These are phyloP conservation scores for Trypanosoma mega DNA, from an alignment of 208 protist genomes.

Conservation along the genomic window DNA sequence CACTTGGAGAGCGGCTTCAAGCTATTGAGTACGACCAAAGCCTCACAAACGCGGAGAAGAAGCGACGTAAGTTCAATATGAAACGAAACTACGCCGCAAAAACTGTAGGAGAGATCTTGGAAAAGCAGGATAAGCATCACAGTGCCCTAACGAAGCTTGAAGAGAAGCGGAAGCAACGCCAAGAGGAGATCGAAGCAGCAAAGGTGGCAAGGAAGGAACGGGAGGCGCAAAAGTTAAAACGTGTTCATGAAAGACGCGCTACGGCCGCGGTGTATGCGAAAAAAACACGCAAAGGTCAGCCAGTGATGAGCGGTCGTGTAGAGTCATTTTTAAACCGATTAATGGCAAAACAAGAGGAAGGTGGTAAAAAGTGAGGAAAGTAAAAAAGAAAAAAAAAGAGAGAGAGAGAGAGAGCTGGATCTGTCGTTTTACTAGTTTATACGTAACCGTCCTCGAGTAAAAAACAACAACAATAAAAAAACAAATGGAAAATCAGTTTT, in stretches of 20 bases:
- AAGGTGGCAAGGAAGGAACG: conserved; percentile 40
- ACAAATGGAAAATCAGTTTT: too few relatives aligned
- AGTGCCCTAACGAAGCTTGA: conserved; percentile 63
- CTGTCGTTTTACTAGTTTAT: too few relatives aligned
- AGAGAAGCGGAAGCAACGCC: conserved; percentile 43
- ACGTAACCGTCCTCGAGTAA: too few relatives aligned
- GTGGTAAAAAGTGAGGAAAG: too few relatives aligned
- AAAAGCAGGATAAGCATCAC: conserved; percentile 59
- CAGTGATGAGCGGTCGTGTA: conserved; percentile 72
- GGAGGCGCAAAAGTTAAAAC: conserved; percentile 40
- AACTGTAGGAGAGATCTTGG: conserved; percentile 61
- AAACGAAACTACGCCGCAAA: conserved; percentile 85
- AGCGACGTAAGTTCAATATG: conserved; percentile 82
- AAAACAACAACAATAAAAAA: too few relatives aligned
- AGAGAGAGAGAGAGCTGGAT: too few relatives aligned
- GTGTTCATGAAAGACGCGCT: conserved; percentile 46
- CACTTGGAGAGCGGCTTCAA: conserved; percentile 52
- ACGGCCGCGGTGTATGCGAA: conserved; percentile 61
- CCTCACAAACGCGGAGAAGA: conserved; percentile 86
- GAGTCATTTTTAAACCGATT: conserved; percentile 70
- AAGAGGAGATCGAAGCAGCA: conserved; percentile 49
- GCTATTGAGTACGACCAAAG: conserved; percentile 82
- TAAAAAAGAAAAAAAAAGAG: too few relatives aligned
- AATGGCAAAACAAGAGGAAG: conserved; percentile 10
- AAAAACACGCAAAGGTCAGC: conserved; percentile 75